Evolutionary conservation across 2,329 filamentous ascomycete species (phyloP).

Genomic region (Mycosphaerella arachidis): DNA sequence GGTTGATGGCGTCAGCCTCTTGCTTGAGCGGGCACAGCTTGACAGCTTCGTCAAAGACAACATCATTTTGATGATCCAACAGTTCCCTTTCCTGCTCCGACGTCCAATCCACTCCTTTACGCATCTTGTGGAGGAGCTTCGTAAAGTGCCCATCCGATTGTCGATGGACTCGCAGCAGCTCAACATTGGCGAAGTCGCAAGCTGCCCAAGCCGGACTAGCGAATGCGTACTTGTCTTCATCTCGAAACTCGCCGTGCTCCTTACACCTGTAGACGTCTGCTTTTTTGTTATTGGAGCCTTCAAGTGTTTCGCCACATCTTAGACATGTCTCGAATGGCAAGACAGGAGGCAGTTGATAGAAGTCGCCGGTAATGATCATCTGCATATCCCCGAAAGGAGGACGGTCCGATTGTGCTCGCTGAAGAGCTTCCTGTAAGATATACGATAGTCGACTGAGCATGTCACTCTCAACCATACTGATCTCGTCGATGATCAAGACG

Average conservation of each 20-base stretch:
- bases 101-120: neutral
- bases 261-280: conserved; percentile 33
- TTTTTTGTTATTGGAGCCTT: conserved; percentile 21
- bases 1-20: conserved; percentile 25
- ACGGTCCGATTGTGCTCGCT: neutral
- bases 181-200: conserved; percentile 50
- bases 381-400: conserved; percentile 47
- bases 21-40: conserved; percentile 40
- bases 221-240: conserved; percentile 57
- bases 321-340: conserved; percentile 53
- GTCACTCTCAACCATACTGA: conserved; percentile 60
- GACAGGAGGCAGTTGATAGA: conserved; percentile 58
- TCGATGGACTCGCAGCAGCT: conserved; percentile 53
- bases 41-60: conserved; percentile 43
- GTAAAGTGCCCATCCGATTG: conserved; percentile 54
- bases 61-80: conserved; percentile 29
- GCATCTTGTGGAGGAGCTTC: conserved; percentile 34
- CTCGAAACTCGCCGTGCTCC: conserved; percentile 37
- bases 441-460: conserved; percentile 51
- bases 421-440: conserved; percentile 41
- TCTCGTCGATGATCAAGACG: conserved; percentile 62
- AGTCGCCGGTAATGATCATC: conserved; percentile 46
- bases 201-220: conserved; percentile 51
- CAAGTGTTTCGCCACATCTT: conserved; percentile 37
- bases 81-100: neutral